Percentiles rank a stretch among this genome's conserved stretches.
Evolutionary conservation across 164 flowering plant genomes (phyloP).

Genomic region (Dillenia turbinata): DNA sequence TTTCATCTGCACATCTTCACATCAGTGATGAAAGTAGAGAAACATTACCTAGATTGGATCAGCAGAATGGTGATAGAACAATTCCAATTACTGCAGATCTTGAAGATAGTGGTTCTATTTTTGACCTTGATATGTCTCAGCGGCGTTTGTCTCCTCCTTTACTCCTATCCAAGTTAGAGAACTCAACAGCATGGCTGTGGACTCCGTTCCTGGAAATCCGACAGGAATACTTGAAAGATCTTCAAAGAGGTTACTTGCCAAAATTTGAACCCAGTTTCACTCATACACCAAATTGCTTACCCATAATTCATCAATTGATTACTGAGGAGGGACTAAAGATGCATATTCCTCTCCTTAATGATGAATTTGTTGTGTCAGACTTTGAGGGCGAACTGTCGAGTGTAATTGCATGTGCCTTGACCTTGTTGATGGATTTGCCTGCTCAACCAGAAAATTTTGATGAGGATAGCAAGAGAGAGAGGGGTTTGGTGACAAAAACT

Average conservation of each 20-base stretch:
- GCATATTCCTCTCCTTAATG: conserved; percentile 56
- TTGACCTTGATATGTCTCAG: conserved; percentile 8
- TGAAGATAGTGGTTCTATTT: conserved; percentile 7
- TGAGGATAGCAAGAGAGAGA: conserved; percentile 25
- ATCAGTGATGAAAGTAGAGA: conserved; percentile 12
- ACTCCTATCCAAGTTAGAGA: conserved; percentile 18
- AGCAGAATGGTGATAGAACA: conserved; percentile 16
- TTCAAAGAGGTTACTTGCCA: conserved; percentile 37
- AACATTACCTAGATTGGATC: conserved; percentile 5
- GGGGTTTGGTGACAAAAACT: conserved; percentile 13
- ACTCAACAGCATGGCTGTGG: conserved; percentile 58
- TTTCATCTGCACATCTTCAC: conserved; percentile 7
- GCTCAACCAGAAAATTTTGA: conserved; percentile 18
- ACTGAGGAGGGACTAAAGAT: conserved; percentile 58
- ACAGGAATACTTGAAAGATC: conserved; percentile 40
- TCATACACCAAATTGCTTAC: conserved; percentile 27
- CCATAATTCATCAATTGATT: conserved; percentile 38
- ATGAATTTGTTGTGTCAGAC: conserved; percentile 54
- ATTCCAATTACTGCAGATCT: conserved; percentile 21
- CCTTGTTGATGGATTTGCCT: conserved; percentile 40
- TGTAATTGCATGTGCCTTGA: conserved; percentile 79
- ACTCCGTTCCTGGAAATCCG: conserved; percentile 55
- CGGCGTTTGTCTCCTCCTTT: conserved; percentile 10
- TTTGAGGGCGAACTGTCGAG: conserved; percentile 84
- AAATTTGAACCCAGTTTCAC: conserved; percentile 40